Conservation (phyloP, 345 rosid species). For the Cardamine occulta region DNA sequence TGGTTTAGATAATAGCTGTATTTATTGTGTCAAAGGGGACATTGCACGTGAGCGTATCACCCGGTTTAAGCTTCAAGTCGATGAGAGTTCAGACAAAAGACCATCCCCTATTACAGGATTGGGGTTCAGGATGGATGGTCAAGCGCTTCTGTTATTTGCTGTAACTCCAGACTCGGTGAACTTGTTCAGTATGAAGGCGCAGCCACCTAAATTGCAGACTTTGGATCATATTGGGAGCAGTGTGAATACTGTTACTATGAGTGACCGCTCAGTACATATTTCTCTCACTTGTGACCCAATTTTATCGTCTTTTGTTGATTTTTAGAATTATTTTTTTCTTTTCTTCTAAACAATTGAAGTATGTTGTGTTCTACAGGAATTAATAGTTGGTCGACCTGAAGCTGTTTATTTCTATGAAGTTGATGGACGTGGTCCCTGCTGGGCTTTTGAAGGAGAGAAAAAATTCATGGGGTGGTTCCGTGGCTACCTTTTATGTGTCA, state of each 20-base stretch:
- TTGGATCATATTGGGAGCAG: constrained; percentile 84
- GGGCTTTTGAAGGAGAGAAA: constrained; percentile 99
- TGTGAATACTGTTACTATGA: constrained; percentile 79
- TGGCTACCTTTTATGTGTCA: constrained; percentile 89
- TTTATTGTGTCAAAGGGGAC: constrained; percentile 96
- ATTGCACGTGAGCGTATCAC: constrained; percentile 93
- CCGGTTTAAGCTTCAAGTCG: constrained; percentile 84
- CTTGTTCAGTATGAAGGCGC: constrained; percentile 74
- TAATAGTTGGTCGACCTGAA: constrained; percentile 91
- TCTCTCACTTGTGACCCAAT: background rate
- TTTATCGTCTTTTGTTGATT: constrained; percentile 7
- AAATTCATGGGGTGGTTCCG: constrained; percentile 93
- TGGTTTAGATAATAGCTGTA: constrained; percentile 81
- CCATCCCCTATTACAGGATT: constrained; percentile 66
- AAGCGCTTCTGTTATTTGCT: constrained; percentile 80
- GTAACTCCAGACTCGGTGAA: constrained; percentile 78
- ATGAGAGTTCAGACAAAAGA: constrained; percentile 49
- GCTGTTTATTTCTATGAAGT: constrained; percentile 95
- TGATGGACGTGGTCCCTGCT: constrained; percentile 99
- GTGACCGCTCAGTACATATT: constrained; percentile 77
- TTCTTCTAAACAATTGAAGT: constrained; percentile 8
- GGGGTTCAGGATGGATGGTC: constrained; percentile 91
- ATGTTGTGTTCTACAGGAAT: constrained; percentile 60
- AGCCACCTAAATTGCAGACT: constrained; percentile 75
- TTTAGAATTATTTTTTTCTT: constrained; percentile 6